These are phyloP conservation scores for Pythium pyrilobum DNA, from an alignment of 352 stramenopile species.

Conservation along the genomic window DNA sequence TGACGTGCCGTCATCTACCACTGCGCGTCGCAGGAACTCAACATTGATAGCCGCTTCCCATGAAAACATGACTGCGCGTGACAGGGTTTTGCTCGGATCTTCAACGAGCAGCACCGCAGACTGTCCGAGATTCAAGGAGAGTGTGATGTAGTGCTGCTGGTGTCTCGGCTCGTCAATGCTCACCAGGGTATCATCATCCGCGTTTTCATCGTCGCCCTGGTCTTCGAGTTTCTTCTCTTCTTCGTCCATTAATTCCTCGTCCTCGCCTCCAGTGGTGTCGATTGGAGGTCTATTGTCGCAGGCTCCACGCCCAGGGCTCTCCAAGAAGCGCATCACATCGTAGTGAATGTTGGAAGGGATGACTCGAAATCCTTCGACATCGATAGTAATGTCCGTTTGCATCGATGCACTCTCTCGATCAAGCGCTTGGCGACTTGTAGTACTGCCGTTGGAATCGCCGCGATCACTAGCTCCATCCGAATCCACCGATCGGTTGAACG, in stretches of 20 bases:
- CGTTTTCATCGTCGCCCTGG: no score
- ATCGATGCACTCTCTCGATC: constrained; percentile 25
- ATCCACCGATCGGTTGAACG: constrained; percentile 4
- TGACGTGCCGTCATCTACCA: constrained; percentile 16
- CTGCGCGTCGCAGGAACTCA: constrained; percentile 45
- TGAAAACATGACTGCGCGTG: constrained; percentile 73
- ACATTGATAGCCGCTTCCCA: constrained; percentile 65
- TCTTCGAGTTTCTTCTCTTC: neutral
- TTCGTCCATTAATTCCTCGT: neutral
- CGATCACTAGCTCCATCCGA: constrained; percentile 6
- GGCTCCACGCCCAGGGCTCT: constrained; percentile 17
- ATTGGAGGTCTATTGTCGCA: constrained; percentile 8
- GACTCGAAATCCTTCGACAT: constrained; percentile 70
- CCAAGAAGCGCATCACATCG: constrained; percentile 67
- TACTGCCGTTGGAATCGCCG: neutral
- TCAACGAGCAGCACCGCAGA: constrained; percentile 73
- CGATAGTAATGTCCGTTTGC: constrained; percentile 58
- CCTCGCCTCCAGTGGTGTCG: neutral
- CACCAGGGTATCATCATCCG: no score
- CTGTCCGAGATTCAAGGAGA: constrained; percentile 58
- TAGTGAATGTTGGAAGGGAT: constrained; percentile 83
- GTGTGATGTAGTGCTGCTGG: constrained; percentile 17
- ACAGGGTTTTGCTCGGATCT: constrained; percentile 60
- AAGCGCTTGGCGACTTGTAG: neutral
- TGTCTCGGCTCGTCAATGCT: constrained; percentile 21